Evolutionary conservation across 345 rosid genomes (phyloP), one percentile per base, ranked within the genome.

Genomic region (Aethionema arabicum): DNA sequence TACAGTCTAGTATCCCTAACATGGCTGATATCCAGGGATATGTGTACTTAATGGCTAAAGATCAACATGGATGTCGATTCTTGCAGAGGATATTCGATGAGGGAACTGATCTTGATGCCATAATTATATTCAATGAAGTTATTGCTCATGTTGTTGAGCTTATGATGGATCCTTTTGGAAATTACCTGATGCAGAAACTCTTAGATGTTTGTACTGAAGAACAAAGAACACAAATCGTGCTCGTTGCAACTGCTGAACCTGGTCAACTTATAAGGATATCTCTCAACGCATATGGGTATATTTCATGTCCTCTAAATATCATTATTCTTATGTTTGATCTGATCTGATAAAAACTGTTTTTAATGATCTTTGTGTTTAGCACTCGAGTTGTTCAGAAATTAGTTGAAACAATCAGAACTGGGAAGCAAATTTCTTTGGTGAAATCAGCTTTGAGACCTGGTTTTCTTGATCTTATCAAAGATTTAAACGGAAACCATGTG

Each of bases 401-500:
- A 65, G 80, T 86, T 48, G 86, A 81, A 78, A 81, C 89, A 53
- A 77, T 86, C 32, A 78, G 65, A 69, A 83, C 83, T 9, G 77
- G 79, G 31, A 80, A 81, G 54, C 88, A 86, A 56, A 76, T 78
- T 67, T 73, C 78, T 2, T 64, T 77, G 11, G 81, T 86, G 54
- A 61, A 81, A 47, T 56, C 74, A 6, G 83, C 85, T 4, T 73
- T 83, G 60, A 72, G 80, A 47, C 85, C 92, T 12, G 92, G 92
- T 9, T 75, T 83, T 62, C 76, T 80, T 3, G 78, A 80, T 31
- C 82, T 86, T 48, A 76, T 81, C 41, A 83, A 81, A 59, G 88
- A 86, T 51, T 78, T 81, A 68, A 86, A 86, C 59, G 92, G 92
- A 8, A 86, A 86, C 68, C 92, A 86, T 69, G 92, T 86, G 51